These are phyloP conservation scores for Trichoderma asperellum DNA, from an alignment of 2,329 filamentous ascomycete species.

Conservation along the genomic window DNA sequence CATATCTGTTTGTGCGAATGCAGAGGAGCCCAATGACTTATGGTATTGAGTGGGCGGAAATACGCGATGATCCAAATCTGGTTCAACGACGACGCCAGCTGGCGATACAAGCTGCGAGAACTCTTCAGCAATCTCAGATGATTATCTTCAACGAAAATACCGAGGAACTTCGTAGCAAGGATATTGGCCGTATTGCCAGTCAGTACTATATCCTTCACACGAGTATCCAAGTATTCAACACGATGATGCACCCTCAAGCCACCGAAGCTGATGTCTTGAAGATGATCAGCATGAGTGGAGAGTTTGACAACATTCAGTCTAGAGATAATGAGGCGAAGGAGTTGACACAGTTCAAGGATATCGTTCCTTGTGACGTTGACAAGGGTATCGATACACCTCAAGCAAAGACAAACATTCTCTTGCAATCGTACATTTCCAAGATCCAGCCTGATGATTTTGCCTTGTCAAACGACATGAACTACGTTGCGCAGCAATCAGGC, in stretches of 20 bases:
- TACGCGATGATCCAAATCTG: constrained; percentile 82
- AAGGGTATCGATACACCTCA: constrained; percentile 73
- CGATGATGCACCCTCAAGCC: constrained; percentile 83
- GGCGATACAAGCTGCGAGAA: constrained; percentile 84
- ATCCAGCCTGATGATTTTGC: constrained; percentile 92
- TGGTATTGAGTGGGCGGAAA: constrained; percentile 93
- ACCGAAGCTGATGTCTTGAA: constrained; percentile 90
- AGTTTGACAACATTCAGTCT: constrained; percentile 96
- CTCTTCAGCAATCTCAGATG: constrained; percentile 94
- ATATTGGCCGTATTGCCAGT: constrained; percentile 94
- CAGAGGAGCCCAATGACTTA: constrained; percentile 87
- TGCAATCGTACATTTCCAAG: constrained; percentile 92
- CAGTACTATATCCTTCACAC: constrained; percentile 95
- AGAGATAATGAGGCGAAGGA: constrained; percentile 90
- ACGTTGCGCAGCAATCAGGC: constrained; percentile 93
- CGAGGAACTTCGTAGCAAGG: constrained; percentile 90
- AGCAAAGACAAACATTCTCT: constrained; percentile 91
- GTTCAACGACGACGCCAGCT: constrained; percentile 84
- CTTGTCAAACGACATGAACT: constrained; percentile 86
- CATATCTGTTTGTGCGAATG: constrained; percentile 97
- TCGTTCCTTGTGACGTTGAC: constrained; percentile 77
- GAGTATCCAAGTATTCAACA: constrained; percentile 95
- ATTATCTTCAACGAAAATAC: constrained; percentile 97
- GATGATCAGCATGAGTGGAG: constrained; percentile 97
- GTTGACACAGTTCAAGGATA: constrained; percentile 70